A percentile compares a stretch with the other conserved stretches of the same genome.
phyloP scores from a whole-genome alignment of 2,329 filamentous ascomycete genomes.

The Colletotrichum sp. region DNA sequence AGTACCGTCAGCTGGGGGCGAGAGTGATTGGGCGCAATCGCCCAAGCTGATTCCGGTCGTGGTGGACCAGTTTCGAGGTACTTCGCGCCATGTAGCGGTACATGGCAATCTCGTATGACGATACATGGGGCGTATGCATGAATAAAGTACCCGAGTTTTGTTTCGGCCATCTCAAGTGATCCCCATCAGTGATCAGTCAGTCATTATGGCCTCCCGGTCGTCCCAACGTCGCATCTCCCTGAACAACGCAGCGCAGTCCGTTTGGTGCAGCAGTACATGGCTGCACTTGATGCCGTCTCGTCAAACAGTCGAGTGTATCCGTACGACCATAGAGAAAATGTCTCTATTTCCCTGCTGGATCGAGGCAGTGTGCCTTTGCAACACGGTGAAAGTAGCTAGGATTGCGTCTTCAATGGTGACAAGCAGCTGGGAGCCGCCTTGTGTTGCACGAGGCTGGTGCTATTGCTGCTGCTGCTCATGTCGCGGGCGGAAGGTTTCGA shows the following conservation, averaged over 20 bases:
- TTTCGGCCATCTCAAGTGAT: slow-evolving; percentile 2
- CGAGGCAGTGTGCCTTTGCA: neutral
- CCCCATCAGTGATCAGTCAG: slow-evolving; percentile 8
- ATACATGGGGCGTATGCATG: slow-evolving; percentile 31
- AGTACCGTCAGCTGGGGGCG: neutral
- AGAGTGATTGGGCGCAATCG: slow-evolving; percentile 15
- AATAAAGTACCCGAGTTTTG: slow-evolving; percentile 30
- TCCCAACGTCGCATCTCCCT: slow-evolving; percentile 16
- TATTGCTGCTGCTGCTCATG: neutral
- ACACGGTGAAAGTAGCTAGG: neutral
- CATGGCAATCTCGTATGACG: slow-evolving; percentile 27
- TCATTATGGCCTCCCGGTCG: slow-evolving; percentile 1
- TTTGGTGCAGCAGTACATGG: neutral
- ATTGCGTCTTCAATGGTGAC: neutral
- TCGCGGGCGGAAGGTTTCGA: neutral
- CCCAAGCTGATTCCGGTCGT: slow-evolving; percentile 10
- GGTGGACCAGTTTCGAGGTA: slow-evolving; percentile 21
- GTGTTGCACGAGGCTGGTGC: neutral
- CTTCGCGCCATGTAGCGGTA: slow-evolving; percentile 29
- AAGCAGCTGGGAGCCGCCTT: neutral
- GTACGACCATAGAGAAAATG: neutral
- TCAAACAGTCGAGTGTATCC: neutral
- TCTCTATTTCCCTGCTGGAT: neutral
- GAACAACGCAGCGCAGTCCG: neutral
- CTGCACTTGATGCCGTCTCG: neutral